Conservation (phyloP, 345 rosid species). For the Salix udensis region DNA sequence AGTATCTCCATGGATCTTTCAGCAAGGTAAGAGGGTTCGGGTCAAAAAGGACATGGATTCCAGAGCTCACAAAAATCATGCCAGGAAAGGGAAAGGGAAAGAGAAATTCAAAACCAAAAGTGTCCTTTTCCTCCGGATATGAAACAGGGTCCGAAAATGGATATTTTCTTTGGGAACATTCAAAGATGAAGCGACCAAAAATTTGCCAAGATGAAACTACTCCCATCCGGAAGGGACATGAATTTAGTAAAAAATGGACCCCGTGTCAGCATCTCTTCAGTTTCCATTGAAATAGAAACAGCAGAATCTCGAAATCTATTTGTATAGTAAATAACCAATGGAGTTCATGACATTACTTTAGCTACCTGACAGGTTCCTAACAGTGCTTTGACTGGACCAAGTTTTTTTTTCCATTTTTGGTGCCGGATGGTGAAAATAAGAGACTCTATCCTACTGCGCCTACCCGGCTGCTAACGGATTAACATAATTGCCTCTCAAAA, state of each 20-base stretch:
- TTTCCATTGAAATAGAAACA: constrained; percentile 4
- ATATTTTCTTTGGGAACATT: constrained; percentile 26
- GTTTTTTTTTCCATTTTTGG: constrained; percentile 36
- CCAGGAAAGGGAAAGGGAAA: constrained; percentile 52
- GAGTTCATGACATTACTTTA: background rate
- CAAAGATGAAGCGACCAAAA: constrained; percentile 7
- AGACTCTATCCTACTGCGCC: constrained; percentile 4
- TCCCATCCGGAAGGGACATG: constrained; percentile 29
- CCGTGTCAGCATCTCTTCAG: constrained; percentile 12
- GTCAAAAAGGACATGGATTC: constrained; percentile 43
- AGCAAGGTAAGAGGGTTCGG: constrained; percentile 19
- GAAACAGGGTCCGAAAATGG: constrained; percentile 42
- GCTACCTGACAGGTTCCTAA: constrained; percentile 10
- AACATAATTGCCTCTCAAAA: background rate
- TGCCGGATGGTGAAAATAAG: background rate
- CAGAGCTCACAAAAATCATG: constrained; percentile 30
- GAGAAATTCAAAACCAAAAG: constrained; percentile 34
- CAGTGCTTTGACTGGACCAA: constrained; percentile 36
- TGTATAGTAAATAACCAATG: background rate
- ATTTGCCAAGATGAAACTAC: constrained; percentile 19
- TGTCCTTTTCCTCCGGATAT: constrained; percentile 23
- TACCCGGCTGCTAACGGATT: background rate
- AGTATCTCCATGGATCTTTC: constrained; percentile 13
- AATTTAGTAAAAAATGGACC: constrained; percentile 33
- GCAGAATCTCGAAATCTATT: background rate